phyloP scores from a whole-genome alignment of 306 rosid genomes.

The Arachis hypogaea region DNA sequence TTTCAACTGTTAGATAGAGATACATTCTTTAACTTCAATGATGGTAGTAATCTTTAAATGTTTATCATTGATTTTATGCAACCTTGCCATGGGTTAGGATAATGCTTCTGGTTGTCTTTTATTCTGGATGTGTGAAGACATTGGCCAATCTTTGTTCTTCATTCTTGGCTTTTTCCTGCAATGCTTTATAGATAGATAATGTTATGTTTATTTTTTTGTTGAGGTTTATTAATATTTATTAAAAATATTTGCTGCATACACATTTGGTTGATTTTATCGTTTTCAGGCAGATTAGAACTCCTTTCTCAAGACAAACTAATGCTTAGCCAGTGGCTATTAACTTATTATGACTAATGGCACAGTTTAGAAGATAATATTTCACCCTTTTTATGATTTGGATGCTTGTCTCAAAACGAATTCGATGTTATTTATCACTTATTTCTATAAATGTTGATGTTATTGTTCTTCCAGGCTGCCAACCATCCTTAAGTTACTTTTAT shows the following conservation, averaged over 20 bases:
- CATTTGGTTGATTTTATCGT: neutral
- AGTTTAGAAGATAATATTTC: neutral
- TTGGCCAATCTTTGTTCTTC: neutral
- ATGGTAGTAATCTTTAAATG: neutral
- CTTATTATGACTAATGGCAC: neutral
- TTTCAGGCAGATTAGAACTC: no score
- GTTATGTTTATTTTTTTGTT: neutral
- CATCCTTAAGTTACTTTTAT: conserved; percentile 12
- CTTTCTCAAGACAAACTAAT: no score
- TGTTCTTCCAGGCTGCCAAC: neutral
- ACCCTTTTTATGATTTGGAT: neutral
- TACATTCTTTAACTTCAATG: neutral
- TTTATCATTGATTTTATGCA: neutral
- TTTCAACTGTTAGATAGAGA: neutral
- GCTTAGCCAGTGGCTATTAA: no score
- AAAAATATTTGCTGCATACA: no score
- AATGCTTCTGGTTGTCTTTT: neutral
- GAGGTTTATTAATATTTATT: neutral
- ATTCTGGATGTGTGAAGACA: no score
- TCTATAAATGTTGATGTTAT: neutral
- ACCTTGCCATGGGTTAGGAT: conserved; percentile 6
- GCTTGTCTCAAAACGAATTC: neutral
- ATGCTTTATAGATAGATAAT: neutral
- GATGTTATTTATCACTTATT: conserved; percentile 9
- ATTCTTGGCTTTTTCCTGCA: conserved; percentile 12